Percentiles rank a stretch among this genome's conserved stretches.
These are phyloP conservation scores for Breviolum minutum DNA, from an alignment of 73 alveolate species.

Conservation along the genomic window DNA sequence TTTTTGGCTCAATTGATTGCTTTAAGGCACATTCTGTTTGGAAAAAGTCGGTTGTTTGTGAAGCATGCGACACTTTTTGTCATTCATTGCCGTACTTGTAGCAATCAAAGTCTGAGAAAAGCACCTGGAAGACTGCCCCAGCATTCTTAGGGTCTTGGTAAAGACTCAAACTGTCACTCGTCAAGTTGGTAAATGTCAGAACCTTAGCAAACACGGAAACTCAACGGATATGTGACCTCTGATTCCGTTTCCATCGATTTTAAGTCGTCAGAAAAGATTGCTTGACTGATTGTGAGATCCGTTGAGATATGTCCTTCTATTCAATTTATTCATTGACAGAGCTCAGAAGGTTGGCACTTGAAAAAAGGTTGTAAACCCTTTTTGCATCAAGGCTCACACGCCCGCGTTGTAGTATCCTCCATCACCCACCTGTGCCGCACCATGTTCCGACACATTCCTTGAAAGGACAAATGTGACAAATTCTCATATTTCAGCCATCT, in stretches of 20 bases:
- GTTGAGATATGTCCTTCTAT: too few relatives aligned
- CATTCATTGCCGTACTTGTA: too few relatives aligned
- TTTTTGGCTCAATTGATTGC: too few relatives aligned
- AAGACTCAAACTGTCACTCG: constrained; percentile 68
- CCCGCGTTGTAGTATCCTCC: constrained; percentile 79
- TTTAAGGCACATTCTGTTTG: too few relatives aligned
- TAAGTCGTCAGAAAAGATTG: too few relatives aligned
- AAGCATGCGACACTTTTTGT: too few relatives aligned
- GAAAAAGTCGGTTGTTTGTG: too few relatives aligned
- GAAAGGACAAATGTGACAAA: background rate
- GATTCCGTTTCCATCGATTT: too few relatives aligned
- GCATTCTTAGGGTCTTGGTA: constrained; percentile 77
- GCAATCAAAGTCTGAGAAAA: background rate
- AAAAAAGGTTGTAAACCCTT: background rate
- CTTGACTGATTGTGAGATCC: background rate
- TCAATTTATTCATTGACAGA: too few relatives aligned
- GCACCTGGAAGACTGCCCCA: constrained; percentile 73
- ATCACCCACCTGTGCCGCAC: constrained; percentile 23
- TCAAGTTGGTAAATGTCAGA: constrained; percentile 31
- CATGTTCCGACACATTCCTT: background rate
- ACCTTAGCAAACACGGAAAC: background rate
- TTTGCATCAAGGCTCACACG: background rate
- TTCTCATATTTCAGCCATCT: background rate
- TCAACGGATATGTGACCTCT: background rate
- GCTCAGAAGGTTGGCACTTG: too few relatives aligned